A percentile compares a stretch with the other conserved stretches of the same genome.
phyloP scores from a whole-genome alignment of 2,329 filamentous ascomycete species.

The Stemphylium lycopersici region DNA sequence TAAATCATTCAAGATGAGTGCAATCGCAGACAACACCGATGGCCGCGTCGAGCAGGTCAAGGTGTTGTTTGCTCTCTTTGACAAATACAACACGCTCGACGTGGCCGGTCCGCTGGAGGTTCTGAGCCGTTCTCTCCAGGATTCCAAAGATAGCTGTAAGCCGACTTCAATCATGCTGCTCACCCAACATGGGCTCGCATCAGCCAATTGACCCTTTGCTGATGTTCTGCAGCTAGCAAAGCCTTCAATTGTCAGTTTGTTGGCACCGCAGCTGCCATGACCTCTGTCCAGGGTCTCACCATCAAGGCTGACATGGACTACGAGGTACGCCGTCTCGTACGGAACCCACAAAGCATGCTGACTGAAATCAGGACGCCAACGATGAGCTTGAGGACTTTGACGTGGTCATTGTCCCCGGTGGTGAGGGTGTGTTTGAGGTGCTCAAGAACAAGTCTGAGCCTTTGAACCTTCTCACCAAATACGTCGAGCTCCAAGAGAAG shows the following conservation, averaged over 20 bases:
- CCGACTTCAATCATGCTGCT: background rate
- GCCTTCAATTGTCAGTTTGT: conserved; percentile 62
- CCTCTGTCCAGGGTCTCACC: conserved; percentile 67
- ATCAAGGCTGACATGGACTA: conserved; percentile 77
- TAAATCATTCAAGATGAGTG: conserved; percentile 47
- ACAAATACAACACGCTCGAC: conserved; percentile 63
- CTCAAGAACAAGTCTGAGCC: conserved; percentile 67
- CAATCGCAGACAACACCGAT: conserved; percentile 47
- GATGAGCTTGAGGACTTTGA: conserved; percentile 76
- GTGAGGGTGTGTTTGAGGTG: conserved; percentile 64
- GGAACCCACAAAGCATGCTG: background rate
- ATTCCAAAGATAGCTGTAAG: conserved; percentile 59
- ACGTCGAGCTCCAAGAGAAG: conserved; percentile 78
- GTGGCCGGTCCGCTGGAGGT: conserved; percentile 65
- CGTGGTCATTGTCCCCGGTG: conserved; percentile 78
- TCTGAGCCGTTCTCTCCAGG: conserved; percentile 60
- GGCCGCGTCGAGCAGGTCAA: conserved; percentile 64
- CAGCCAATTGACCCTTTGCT: conserved; percentile 20
- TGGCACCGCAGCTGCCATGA: conserved; percentile 54
- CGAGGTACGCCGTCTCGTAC: conserved; percentile 51
- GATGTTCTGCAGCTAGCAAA: conserved; percentile 53
- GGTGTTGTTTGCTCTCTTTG: conserved; percentile 65
- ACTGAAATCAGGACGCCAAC: conserved; percentile 65
- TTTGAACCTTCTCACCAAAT: conserved; percentile 74
- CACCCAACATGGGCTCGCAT: background rate